Base-by-base conservation (phyloP, 2,329 filamentous ascomycete genomes). In the Pseudogymnoascus sp. region DNA sequence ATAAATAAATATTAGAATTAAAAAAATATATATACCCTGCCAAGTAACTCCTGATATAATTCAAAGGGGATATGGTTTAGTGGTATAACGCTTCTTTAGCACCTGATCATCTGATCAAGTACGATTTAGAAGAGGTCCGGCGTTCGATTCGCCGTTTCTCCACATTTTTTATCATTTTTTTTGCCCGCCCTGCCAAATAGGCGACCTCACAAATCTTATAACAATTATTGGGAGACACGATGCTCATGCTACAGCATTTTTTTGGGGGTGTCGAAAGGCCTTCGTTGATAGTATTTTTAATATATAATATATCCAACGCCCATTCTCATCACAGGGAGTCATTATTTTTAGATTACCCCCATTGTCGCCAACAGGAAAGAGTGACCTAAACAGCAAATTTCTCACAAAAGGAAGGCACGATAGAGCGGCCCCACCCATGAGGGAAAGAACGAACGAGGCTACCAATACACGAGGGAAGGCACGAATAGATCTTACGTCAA, bases 21-120 rank as follows among this genome's bases (percentile, higher is more conserved):
- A 2, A 31, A 12, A 1, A 2, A 31, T 31, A 56, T 34, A 56
- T 56, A 56, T 56, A 56, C 10, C 28, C 10, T 34, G n/a, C 50
- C 50, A 56, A 34, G 5, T 34, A 34, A 56, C 50, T 34, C 50
- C 50, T 56, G 11, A 21, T 34, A 56, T 56, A 10, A 12, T 12
- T 56, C 25, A 56, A 56, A 56, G 50, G 50, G 50, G 50, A 56
- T 56, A 56, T 56, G 50, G 50, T 56, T 56, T 56, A 56, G 50
- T 56, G 50, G 50, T 56, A 56, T 56, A 56, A 56, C 50, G 50
- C 50, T 56, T 56, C 50, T 56, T 56, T 56, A 56, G 50, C 50
- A 56, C 50, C n/a, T 18, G 50, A 56, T 56, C 28, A 34, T 34
- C 50, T 34, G 50, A 56, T 56, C 50, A 34, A 16, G 50, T 34